Evolutionary conservation across 2,329 filamentous ascomycete genomes (phyloP), one percentile per base, ranked within the genome.

Genomic region (Phyllosticta paracitricarpa): DNA sequence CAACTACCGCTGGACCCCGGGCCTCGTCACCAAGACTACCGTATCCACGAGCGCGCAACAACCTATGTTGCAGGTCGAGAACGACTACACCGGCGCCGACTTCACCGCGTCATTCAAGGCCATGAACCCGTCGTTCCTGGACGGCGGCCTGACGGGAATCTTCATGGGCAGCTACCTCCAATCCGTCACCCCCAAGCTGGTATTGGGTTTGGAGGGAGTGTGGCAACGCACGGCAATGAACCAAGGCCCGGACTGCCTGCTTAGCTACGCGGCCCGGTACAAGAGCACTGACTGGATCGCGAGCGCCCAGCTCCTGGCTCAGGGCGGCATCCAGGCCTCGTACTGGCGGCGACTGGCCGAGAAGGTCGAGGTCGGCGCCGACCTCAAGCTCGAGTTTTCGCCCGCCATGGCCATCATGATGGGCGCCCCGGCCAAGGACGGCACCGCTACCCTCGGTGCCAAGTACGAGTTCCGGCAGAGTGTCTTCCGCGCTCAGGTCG

Each of bases 391-490:
- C 63, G 88, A 92, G 66, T 88, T 96, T 67, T 85, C 83, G 25
- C 78, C 78, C 28, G 81, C 85, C 33, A 81, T 56, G 67, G 72
- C 84, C 63, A 78, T 89, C 76, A 91, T 94, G 85, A 90, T 90
- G 70, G 85, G 82, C 63, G 85, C 85, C 55, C 74, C 87, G 59
- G 84, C 87, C 75, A 93, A 91, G 76, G 92, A 99, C 76, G 94
- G 94, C 61, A 83, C 90, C 64, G 92, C 95, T 59, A 91, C 92
- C 60, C 83, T 97, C 69, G 94, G 93, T 70, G 90, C 91, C 73
- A 99, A 99, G 79, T 99, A 99, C 78, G 93, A 97, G 75, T 99
- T 99, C 85, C 85, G 90, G 72, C 89, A 91, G 79, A 94, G 91
- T 57, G 94, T 90, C 52, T 96, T 97, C 86, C 87, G 93, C 66